Evolutionary conservation across 73 alveolate species (phyloP).

Genomic region (Breviolum minutum): DNA sequence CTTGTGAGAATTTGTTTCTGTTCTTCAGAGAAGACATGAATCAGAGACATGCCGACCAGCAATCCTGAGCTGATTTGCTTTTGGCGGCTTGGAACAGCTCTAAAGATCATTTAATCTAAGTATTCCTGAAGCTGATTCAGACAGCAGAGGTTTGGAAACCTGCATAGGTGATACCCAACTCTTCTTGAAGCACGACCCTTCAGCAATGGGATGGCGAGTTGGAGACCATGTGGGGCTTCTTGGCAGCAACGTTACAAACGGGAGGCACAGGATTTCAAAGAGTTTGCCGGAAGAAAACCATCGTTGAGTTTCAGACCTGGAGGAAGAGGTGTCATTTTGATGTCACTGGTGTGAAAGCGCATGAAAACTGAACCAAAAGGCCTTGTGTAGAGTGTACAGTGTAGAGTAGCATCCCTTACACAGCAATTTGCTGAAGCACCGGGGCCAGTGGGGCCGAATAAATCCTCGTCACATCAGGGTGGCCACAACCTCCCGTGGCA

Average conservation of each 20-base stretch:
- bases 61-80: not conserved
- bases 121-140: not conserved
- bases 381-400: not conserved
- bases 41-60: not conserved
- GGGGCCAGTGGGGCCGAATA: too few relatives aligned
- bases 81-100: not conserved
- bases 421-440: too few relatives aligned
- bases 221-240: conserved; percentile 87
- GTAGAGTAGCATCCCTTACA: too few relatives aligned
- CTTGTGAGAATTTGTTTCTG: not conserved
- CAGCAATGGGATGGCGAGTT: conserved; percentile 66
- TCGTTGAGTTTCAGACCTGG: not conserved
- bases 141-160: not conserved
- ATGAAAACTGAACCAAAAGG: not conserved
- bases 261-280: not conserved
- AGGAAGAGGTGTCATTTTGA: not conserved
- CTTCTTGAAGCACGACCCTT: conserved; percentile 75
- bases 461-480: not conserved
- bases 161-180: conserved; percentile 49
- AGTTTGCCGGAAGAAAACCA: not conserved
- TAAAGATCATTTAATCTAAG: not conserved
- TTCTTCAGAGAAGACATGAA: not conserved
- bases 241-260: not conserved
- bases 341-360: not conserved
- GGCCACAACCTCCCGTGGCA: conserved; percentile 84